Evolutionary conservation across 192 early-diverging fungal species (phyloP).

Genomic region (Linnemannia elongata): DNA sequence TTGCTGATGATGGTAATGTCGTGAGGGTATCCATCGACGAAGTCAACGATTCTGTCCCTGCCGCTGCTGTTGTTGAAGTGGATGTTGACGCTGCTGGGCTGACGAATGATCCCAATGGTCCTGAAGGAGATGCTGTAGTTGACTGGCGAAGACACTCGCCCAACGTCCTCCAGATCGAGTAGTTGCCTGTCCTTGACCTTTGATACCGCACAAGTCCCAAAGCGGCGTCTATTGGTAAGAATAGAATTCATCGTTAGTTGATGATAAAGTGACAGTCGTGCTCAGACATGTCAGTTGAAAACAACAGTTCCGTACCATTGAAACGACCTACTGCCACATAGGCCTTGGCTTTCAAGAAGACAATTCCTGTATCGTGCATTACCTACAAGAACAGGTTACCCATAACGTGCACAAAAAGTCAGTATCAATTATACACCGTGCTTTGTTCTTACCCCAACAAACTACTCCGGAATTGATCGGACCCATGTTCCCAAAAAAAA

Average conservation of each 20-base stretch:
- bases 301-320: conserved; percentile 12
- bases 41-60: background rate
- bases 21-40: background rate
- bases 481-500: background rate
- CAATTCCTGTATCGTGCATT: conserved; percentile 29
- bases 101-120: no score
- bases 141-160: conserved; percentile 25
- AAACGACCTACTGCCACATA: conserved; percentile 32
- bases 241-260: background rate
- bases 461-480: background rate
- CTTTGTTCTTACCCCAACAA: background rate
- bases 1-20: conserved; percentile 4
- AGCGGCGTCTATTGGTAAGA: conserved; percentile 21
- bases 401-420: background rate
- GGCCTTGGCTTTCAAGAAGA: conserved; percentile 45
- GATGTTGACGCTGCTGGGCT: background rate
- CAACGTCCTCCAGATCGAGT: conserved; percentile 35
- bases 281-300: background rate
- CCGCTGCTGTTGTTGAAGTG: background rate
- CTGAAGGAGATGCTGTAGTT: background rate
- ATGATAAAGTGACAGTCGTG: background rate
- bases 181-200: conserved; percentile 48
- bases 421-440: background rate
- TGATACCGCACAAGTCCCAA: conserved; percentile 27
- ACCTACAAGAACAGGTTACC: background rate